Conservation (phyloP, 1,284 basidiomycete genomes). For the Boletus smithii region DNA sequence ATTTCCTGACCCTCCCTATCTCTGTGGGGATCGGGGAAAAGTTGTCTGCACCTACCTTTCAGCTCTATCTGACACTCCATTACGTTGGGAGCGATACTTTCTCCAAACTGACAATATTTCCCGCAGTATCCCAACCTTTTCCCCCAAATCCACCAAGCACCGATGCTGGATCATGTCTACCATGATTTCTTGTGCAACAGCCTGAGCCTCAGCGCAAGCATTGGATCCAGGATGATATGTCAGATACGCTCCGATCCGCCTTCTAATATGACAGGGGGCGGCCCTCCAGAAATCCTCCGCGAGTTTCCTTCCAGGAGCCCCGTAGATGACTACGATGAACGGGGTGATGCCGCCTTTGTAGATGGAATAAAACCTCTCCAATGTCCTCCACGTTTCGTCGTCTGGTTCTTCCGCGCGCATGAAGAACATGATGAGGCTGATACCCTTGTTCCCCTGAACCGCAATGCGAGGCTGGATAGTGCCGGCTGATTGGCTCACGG, state of each 20-base stretch:
- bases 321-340: slow-evolving; percentile 21
- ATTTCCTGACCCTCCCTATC: not conserved
- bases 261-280: slow-evolving; percentile 13
- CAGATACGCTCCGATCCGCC: slow-evolving; percentile 12
- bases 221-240: slow-evolving; percentile 17
- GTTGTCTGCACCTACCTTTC: not conserved
- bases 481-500: slow-evolving; percentile 5
- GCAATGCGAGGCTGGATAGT: not conserved
- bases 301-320: slow-evolving; percentile 7
- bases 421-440: slow-evolving; percentile 18
- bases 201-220: slow-evolving; percentile 8
- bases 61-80: not conserved
- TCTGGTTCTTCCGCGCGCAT: slow-evolving; percentile 7
- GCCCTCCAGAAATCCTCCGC: slow-evolving; percentile 22
- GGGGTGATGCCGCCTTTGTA: slow-evolving; percentile 21
- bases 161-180: slow-evolving; percentile 14
- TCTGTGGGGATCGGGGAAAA: not conserved
- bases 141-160: slow-evolving; percentile 22
- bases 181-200: slow-evolving; percentile 10
- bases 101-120: slow-evolving; percentile 23
- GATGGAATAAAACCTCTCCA: slow-evolving; percentile 18
- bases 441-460: slow-evolving; percentile 4
- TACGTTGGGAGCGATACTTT: slow-evolving; percentile 21
- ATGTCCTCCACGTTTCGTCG: slow-evolving; percentile 12
- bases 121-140: slow-evolving; percentile 17